Percentiles rank a stretch among this genome's conserved stretches.
Conservation (phyloP, 1,284 basidiomycete species). For the Athelia psychrophila region DNA sequence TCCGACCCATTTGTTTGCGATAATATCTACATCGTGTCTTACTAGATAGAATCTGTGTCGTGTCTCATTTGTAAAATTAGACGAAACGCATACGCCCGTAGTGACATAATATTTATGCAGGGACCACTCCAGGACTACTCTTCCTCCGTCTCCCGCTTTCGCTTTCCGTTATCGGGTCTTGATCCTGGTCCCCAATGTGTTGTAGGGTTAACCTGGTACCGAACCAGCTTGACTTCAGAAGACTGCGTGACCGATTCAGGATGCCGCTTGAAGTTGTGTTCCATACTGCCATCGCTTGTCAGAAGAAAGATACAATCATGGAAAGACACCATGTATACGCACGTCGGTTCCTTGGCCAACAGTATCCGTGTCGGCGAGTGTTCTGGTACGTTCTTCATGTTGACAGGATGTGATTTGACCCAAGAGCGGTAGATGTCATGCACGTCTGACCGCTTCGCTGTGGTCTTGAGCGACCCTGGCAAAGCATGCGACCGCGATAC, state of each 20-base stretch:
- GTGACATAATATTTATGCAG: too few relatives aligned
- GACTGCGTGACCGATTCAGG: conserved; percentile 57
- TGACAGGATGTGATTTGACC: conserved; percentile 82
- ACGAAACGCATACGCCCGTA: too few relatives aligned
- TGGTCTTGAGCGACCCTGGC: conserved; percentile 90
- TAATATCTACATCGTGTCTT: too few relatives aligned
- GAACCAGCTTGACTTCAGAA: conserved; percentile 72
- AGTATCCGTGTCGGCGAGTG: conserved; percentile 67
- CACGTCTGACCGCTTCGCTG: conserved; percentile 70
- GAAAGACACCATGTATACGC: conserved; percentile 4
- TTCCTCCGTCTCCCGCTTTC: conserved; percentile 41
- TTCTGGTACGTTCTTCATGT: conserved; percentile 74
- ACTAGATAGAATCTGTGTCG: too few relatives aligned
- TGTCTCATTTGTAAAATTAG: too few relatives aligned
- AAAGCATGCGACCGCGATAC: conserved; percentile 90
- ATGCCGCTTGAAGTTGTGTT: conserved; percentile 75
- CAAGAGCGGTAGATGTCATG: conserved; percentile 85
- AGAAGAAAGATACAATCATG: conserved; percentile 2
- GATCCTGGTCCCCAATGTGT: conserved; percentile 92
- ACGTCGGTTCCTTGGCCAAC: conserved; percentile 68
- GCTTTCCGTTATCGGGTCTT: conserved; percentile 48
- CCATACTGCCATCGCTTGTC: conserved; percentile 40
- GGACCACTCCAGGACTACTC: not conserved
- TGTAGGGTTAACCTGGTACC: conserved; percentile 91
- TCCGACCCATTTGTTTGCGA: too few relatives aligned